These are phyloP conservation scores for Botrytis byssoidea DNA, from an alignment of 2,329 filamentous ascomycete genomes.

Conservation along the genomic window DNA sequence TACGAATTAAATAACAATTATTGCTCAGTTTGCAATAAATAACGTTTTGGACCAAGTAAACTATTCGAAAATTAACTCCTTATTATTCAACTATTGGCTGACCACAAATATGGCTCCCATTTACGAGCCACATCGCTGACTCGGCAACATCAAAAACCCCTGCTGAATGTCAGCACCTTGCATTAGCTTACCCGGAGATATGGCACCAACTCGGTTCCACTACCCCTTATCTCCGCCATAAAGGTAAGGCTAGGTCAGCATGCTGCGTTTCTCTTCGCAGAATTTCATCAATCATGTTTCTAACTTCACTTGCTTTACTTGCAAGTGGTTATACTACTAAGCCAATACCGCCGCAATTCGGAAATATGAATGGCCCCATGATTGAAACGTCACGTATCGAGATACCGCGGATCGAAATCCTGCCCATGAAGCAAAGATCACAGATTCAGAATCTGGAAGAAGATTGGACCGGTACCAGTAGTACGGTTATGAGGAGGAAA, in stretches of 20 bases:
- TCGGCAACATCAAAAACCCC: neutral
- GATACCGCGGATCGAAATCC: slow-evolving; percentile 23
- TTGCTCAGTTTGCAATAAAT: neutral
- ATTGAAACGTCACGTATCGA: neutral
- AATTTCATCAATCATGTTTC: neutral
- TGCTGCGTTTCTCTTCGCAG: neutral
- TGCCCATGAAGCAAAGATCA: slow-evolving; percentile 24
- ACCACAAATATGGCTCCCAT: neutral
- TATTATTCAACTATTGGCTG: neutral
- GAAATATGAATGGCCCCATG: neutral
- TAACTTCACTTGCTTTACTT: neutral
- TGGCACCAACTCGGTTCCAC: neutral
- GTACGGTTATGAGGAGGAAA: slow-evolving; percentile 32
- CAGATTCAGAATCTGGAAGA: slow-evolving; percentile 29
- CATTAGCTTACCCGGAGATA: slow-evolving; percentile 2
- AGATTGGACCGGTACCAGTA: slow-evolving; percentile 41
- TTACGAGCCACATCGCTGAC: neutral
- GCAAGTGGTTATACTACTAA: neutral
- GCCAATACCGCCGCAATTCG: neutral
- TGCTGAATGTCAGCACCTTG: neutral
- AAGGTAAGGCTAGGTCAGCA: neutral
- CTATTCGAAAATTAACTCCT: neutral
- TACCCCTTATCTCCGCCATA: neutral
- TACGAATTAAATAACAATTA: neutral
- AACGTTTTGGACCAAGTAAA: neutral